These are phyloP conservation scores for Gamarada debralockiae DNA, from an alignment of 495 filamentous ascomycete genomes.

Conservation along the genomic window DNA sequence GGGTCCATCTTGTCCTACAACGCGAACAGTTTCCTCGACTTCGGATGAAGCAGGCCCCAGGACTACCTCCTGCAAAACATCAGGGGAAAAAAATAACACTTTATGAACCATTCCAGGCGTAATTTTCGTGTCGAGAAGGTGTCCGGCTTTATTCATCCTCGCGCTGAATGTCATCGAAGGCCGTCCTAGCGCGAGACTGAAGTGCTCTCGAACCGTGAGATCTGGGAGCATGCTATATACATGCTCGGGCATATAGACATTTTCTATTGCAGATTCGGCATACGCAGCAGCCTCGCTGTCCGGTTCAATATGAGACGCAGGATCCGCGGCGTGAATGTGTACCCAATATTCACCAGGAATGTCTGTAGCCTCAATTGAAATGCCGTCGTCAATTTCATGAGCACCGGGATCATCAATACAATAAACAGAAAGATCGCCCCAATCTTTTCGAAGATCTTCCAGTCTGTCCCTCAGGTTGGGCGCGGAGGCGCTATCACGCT, in stretches of 20 bases:
- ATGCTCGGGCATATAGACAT: slow-evolving; percentile 72
- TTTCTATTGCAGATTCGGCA: slow-evolving; percentile 59
- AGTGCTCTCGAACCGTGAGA: slow-evolving; percentile 49
- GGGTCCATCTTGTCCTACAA: background rate
- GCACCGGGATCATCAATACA: slow-evolving; percentile 75
- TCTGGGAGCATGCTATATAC: slow-evolving; percentile 71
- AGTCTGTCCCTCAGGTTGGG: slow-evolving; percentile 50
- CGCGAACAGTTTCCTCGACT: background rate
- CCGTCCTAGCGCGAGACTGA: slow-evolving; percentile 64
- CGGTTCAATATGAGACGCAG: slow-evolving; percentile 70
- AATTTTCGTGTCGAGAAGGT: slow-evolving; percentile 67
- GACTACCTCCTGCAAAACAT: slow-evolving; percentile 22
- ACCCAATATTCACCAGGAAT: slow-evolving; percentile 69
- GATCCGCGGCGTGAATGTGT: slow-evolving; percentile 89
- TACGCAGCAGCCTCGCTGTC: slow-evolving; percentile 55
- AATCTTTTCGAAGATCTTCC: slow-evolving; percentile 61
- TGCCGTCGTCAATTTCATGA: slow-evolving; percentile 82
- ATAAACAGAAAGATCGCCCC: slow-evolving; percentile 67
- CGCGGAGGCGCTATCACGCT: no score
- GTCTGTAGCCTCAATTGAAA: slow-evolving; percentile 69
- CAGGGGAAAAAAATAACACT: slow-evolving; percentile 69
- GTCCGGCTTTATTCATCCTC: slow-evolving; percentile 56
- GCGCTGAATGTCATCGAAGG: slow-evolving; percentile 82
- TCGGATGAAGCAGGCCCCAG: background rate
- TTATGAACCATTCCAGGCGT: slow-evolving; percentile 65